These are phyloP conservation scores for Nicotiana knightiana DNA, from an alignment of 257 asterid species.

Conservation along the genomic window DNA sequence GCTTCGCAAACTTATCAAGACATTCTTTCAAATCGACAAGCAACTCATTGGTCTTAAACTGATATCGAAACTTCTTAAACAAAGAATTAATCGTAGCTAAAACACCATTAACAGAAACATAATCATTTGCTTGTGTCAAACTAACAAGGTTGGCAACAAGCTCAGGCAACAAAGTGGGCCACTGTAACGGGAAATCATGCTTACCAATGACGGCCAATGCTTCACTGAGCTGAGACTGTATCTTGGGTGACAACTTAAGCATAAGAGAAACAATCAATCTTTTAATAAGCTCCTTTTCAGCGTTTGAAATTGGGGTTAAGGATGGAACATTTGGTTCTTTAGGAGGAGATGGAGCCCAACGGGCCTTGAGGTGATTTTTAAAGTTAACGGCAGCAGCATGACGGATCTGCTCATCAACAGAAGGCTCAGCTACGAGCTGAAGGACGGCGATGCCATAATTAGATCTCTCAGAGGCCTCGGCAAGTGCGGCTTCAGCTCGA, in stretches of 20 bases:
- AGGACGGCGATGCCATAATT: constrained; percentile 82
- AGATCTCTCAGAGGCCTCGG: constrained; percentile 57
- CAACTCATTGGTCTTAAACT: constrained; percentile 65
- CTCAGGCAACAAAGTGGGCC: constrained; percentile 77
- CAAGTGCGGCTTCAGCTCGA: constrained; percentile 55
- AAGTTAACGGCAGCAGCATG: constrained; percentile 89
- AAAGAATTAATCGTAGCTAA: constrained; percentile 59
- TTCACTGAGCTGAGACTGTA: constrained; percentile 81
- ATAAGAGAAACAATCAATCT: constrained; percentile 61
- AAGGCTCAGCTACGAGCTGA: constrained; percentile 64
- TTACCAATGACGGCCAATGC: constrained; percentile 77
- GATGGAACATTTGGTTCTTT: constrained; percentile 27
- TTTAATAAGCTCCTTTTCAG: constrained; percentile 76
- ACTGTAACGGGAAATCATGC: constrained; percentile 69
- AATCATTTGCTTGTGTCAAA: constrained; percentile 57
- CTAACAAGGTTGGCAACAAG: constrained; percentile 51
- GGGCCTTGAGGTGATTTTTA: constrained; percentile 73
- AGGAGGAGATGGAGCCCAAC: constrained; percentile 38
- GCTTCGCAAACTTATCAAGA: constrained; percentile 73
- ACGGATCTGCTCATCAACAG: constrained; percentile 85
- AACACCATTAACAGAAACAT: constrained; percentile 76
- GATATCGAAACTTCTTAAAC: constrained; percentile 70
- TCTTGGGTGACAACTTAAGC: constrained; percentile 50
- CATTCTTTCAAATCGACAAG: constrained; percentile 72
- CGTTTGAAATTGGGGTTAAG: constrained; percentile 36